Percentiles rank a stretch among this genome's conserved stretches.
Conservation (phyloP, 495 filamentous ascomycete genomes). For the Penicillium roqueforti region DNA sequence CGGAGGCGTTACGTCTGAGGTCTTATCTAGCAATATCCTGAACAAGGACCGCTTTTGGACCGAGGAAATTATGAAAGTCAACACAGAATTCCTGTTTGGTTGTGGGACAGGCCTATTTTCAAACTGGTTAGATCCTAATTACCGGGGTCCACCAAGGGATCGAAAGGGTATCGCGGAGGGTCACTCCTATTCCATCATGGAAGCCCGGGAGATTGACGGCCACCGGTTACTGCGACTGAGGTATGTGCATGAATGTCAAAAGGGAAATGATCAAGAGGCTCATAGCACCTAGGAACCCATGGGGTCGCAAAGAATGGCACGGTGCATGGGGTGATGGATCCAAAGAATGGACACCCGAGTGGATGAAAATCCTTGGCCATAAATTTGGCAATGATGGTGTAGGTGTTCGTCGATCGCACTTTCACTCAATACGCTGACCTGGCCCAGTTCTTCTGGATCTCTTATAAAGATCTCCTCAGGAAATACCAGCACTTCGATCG, state of each 20-base stretch:
- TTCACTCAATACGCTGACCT: slow-evolving; percentile 4
- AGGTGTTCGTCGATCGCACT: not conserved
- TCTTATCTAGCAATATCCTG: slow-evolving; percentile 77
- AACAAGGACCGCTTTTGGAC: slow-evolving; percentile 88
- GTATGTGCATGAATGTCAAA: slow-evolving; percentile 17
- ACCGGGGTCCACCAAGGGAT: slow-evolving; percentile 37
- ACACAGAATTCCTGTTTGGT: slow-evolving; percentile 83
- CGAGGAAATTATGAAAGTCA: slow-evolving; percentile 79
- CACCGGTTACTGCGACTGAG: slow-evolving; percentile 68
- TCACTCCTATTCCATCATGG: slow-evolving; percentile 91
- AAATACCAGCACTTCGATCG: slow-evolving; percentile 81
- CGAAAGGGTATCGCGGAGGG: slow-evolving; percentile 72
- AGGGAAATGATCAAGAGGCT: slow-evolving; percentile 6
- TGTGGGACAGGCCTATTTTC: slow-evolving; percentile 66
- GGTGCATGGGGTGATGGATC: slow-evolving; percentile 85
- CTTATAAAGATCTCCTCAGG: slow-evolving; percentile 74
- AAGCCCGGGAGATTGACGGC: slow-evolving; percentile 71
- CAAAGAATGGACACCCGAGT: slow-evolving; percentile 87
- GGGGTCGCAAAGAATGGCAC: slow-evolving; percentile 81
- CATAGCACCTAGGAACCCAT: slow-evolving; percentile 62
- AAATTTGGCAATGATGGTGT: slow-evolving; percentile 85
- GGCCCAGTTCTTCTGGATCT: slow-evolving; percentile 61
- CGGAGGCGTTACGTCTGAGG: slow-evolving; percentile 80
- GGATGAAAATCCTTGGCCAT: slow-evolving; percentile 74
- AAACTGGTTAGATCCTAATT: slow-evolving; percentile 46